These are phyloP conservation scores for Rutstroemia sp. DNA, from an alignment of 2,329 filamentous ascomycete genomes.

Conservation along the genomic window DNA sequence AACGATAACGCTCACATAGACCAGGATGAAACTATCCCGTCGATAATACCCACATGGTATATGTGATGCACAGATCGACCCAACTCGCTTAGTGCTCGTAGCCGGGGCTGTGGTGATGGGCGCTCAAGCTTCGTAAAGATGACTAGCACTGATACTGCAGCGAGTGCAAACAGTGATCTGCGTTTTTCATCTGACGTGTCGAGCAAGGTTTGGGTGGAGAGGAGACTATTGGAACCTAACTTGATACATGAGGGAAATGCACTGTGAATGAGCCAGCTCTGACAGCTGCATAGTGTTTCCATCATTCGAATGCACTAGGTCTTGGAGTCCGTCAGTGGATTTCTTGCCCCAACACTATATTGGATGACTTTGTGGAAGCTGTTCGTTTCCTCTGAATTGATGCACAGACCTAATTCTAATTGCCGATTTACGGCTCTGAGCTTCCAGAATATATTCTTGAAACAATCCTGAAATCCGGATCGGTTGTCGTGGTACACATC, in stretches of 20 bases:
- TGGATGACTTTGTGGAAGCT: background rate
- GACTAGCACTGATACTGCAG: background rate
- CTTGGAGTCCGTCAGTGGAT: background rate
- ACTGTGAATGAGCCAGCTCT: background rate
- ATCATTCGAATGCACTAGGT: background rate
- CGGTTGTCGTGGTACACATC: background rate
- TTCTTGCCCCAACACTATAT: background rate
- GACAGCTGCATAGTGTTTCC: background rate
- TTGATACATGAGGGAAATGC: slow-evolving; percentile 3
- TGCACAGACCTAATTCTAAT: no score
- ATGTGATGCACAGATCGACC: background rate
- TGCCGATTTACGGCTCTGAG: no score
- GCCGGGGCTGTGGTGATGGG: background rate
- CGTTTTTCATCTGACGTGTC: background rate
- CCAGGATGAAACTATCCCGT: background rate
- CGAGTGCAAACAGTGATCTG: background rate
- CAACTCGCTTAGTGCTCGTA: background rate
- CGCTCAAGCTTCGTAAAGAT: background rate
- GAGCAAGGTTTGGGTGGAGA: background rate
- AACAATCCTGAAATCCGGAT: no score
- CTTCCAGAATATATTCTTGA: no score
- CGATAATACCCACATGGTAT: background rate
- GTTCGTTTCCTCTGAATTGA: no score
- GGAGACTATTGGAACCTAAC: slow-evolving; percentile 6
- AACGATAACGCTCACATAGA: background rate